These are phyloP conservation scores for Croton laevigatus DNA, from an alignment of 441 rosid species.

Conservation along the genomic window DNA sequence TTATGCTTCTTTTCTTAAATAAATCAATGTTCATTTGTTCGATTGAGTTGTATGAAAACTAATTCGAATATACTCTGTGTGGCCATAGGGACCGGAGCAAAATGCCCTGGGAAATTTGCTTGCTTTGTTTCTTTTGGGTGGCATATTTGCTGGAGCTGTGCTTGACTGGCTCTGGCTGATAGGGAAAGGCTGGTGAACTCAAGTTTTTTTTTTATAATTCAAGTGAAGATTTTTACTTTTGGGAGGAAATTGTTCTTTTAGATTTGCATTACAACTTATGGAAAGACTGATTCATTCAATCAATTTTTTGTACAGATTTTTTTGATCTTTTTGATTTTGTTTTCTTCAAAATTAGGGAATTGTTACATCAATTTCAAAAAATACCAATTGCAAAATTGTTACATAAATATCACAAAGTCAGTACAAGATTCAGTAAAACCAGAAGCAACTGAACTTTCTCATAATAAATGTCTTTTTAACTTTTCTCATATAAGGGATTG, in stretches of 20 bases:
- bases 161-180: conserved; percentile 86
- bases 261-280: neutral
- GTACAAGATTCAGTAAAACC: neutral
- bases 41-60: conserved; percentile 24
- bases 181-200: conserved; percentile 50
- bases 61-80: conserved; percentile 26
- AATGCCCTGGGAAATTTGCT: conserved; percentile 77
- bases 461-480: neutral
- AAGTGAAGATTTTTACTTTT: neutral
- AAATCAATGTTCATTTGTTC: neutral
- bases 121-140: conserved; percentile 57
- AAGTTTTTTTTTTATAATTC: neutral
- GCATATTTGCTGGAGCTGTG: conserved; percentile 61
- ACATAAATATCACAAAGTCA: neutral
- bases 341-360: too few species aligned
- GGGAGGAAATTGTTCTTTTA: neutral
- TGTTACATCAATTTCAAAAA: too few species aligned
- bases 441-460: neutral
- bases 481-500: neutral
- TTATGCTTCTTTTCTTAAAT: neutral
- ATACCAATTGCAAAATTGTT: too few species aligned
- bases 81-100: conserved; percentile 75
- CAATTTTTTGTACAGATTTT: neutral
- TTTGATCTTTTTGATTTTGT: neutral
- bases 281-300: neutral